Evolutionary conservation across 106 monocot genomes (phyloP), one percentile per base, ranked within the genome.

Genomic region (Acorus gramineus): DNA sequence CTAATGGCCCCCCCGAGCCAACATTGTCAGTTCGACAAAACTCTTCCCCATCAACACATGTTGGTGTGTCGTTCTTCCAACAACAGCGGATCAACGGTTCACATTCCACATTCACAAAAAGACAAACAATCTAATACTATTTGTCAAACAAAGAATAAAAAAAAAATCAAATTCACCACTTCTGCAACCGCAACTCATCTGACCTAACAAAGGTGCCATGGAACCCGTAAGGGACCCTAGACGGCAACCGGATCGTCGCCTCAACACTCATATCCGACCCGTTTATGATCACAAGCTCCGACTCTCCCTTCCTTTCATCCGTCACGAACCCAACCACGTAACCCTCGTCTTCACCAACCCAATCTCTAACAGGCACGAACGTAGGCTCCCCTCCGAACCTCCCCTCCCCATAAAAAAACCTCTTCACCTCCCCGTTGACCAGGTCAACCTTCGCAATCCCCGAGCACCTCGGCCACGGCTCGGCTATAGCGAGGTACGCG

Each of bases 331-430:
- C 57, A 11, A 82, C 65, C 13, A 77, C 65, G 61, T 82, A 61
- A 8, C 81, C 81, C 4, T 82, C 81, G 66, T 82, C 81, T 60
- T 81, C 81, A 3, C 51, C 57, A 0, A 8, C 76, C 3, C 11
- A 44, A 0, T 28, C 3, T 8, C 47, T 28, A 8, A 45, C 57
- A 46, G 69, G 69, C 45, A 76, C 69, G 28, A 76, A 76, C 6
- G 70, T 78, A 54, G 82, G 74, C 78, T 82, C 82, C 0, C 82
- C 82, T 4, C 82, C 82, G 74, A 67, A 82, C 66, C 78, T 55
- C 5, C 67, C 48, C 5, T 67, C 58, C 5, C 82, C 82, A 54
- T 82, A 82, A 52, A 61, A 52, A 28, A 66, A 74, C 63, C 48
- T 51, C 4, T 13, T 58, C 14, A 71, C 57, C 10, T 72, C 74